phyloP scores from a whole-genome alignment of 1,139 yeast species.

The Groenewaldozyma sp. region DNA sequence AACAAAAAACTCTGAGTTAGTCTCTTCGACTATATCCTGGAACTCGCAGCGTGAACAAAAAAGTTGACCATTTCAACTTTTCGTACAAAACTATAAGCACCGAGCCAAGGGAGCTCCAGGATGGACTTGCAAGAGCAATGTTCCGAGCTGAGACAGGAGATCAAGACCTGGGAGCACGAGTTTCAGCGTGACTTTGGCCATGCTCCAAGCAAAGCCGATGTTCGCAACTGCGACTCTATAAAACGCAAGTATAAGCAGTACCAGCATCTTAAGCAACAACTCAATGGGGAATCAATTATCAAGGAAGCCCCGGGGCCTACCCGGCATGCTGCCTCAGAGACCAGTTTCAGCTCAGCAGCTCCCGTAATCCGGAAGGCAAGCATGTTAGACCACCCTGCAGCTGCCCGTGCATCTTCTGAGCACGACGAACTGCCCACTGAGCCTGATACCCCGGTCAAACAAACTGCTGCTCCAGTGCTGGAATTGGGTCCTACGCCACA shows the following conservation, averaged over 20 bases:
- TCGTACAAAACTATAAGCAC: not conserved
- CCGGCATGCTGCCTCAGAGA: not conserved
- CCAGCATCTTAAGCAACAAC: conserved; percentile 10
- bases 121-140: not conserved
- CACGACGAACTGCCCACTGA: conserved; percentile 8
- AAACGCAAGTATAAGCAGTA: conserved; percentile 38
- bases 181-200: conserved; percentile 38
- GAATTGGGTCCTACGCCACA: conserved; percentile 75
- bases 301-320: not conserved
- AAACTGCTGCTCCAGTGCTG: conserved; percentile 8
- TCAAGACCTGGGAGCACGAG: conserved; percentile 56
- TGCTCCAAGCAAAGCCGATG: conserved; percentile 47
- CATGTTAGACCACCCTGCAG: not conserved
- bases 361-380: too few species aligned
- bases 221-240: conserved; percentile 40
- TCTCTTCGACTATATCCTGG: too few species aligned
- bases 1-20: too few species aligned
- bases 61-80: too few species aligned
- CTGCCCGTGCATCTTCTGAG: not conserved
- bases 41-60: too few species aligned
- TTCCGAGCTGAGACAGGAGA: conserved; percentile 28
- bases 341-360: not conserved
- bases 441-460: conserved; percentile 10
- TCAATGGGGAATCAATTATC: not conserved
- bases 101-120: not conserved